These are phyloP conservation scores for Udeniomyces megalosporus DNA, from an alignment of 768 basidiomycete species.

Conservation along the genomic window DNA sequence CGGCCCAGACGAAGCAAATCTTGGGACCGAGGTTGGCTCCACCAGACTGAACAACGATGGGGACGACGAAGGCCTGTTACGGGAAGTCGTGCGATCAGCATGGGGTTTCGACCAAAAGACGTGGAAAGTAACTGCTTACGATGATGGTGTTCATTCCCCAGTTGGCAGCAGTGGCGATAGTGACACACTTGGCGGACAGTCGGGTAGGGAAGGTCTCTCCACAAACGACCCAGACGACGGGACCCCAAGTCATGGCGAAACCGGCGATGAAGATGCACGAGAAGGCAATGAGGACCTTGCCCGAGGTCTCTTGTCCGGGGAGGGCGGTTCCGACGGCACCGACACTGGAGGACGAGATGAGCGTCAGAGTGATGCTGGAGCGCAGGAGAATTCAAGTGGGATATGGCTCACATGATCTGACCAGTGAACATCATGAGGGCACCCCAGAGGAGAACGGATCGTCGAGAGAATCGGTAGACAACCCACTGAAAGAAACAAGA, in stretches of 20 bases:
- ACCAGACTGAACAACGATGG: conserved; percentile 18
- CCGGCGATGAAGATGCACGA: conserved; percentile 29
- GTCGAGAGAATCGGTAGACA: conserved; percentile 14
- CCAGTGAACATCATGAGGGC: conserved; percentile 10
- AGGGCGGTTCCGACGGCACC: conserved; percentile 27
- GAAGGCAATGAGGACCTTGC: conserved; percentile 30
- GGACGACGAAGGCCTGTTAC: conserved; percentile 29
- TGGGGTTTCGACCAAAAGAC: too few species aligned
- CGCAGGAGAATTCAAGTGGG: neutral
- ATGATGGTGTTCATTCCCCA: conserved; percentile 23
- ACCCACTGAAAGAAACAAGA: neutral
- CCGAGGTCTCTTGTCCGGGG: conserved; percentile 23
- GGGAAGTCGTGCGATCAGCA: conserved; percentile 9
- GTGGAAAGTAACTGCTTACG: neutral
- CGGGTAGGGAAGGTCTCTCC: conserved; percentile 30
- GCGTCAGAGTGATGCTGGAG: too few species aligned
- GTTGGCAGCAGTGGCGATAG: conserved; percentile 29
- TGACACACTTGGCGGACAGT: conserved; percentile 27
- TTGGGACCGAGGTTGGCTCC: conserved; percentile 25
- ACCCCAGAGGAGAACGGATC: conserved; percentile 12
- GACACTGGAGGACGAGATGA: neutral
- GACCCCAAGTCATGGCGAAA: conserved; percentile 28
- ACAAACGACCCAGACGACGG: conserved; percentile 29
- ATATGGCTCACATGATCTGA: neutral
- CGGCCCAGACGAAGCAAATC: conserved; percentile 30